phyloP scores from a whole-genome alignment of 306 rosid genomes.

The Geum urbanum region DNA sequence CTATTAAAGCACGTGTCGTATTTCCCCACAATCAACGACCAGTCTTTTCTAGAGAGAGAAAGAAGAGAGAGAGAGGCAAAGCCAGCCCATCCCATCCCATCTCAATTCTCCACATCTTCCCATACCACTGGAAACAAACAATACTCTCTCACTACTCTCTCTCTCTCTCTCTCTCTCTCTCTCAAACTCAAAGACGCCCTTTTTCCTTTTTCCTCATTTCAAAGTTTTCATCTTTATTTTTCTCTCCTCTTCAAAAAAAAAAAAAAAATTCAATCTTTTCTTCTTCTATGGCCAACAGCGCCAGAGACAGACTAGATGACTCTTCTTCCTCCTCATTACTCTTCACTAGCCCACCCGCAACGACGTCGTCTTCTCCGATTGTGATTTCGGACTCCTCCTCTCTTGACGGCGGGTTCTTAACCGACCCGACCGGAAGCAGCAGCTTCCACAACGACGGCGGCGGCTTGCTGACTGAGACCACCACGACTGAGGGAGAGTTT shows the following conservation, averaged over 20 bases:
- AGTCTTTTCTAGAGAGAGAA: not conserved
- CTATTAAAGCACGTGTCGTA: constrained; percentile 28
- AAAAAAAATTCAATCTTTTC: no score
- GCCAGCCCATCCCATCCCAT: constrained; percentile 5
- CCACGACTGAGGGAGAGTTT: constrained; percentile 48
- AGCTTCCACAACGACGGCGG: constrained; percentile 69
- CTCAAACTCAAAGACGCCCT: not conserved
- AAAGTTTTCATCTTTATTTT: no score
- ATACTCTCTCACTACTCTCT: constrained; percentile 9
- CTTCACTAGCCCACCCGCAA: not conserved
- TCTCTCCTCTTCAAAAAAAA: no score
- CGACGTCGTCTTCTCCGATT: constrained; percentile 77
- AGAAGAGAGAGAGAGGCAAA: no score
- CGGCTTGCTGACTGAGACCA: constrained; percentile 36
- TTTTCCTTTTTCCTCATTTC: no score
- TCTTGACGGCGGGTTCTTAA: constrained; percentile 47
- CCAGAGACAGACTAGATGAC: not conserved
- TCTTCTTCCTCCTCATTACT: not conserved
- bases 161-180: constrained; percentile 12
- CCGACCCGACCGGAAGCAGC: constrained; percentile 52
- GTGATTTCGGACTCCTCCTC: constrained; percentile 59
- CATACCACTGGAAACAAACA: constrained; percentile 23
- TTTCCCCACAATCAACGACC: not conserved
- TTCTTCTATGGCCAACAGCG: constrained; percentile 29
- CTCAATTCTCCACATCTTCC: constrained; percentile 11